These are phyloP conservation scores for Inga oerstediana DNA, from an alignment of 306 rosid genomes.

Conservation along the genomic window DNA sequence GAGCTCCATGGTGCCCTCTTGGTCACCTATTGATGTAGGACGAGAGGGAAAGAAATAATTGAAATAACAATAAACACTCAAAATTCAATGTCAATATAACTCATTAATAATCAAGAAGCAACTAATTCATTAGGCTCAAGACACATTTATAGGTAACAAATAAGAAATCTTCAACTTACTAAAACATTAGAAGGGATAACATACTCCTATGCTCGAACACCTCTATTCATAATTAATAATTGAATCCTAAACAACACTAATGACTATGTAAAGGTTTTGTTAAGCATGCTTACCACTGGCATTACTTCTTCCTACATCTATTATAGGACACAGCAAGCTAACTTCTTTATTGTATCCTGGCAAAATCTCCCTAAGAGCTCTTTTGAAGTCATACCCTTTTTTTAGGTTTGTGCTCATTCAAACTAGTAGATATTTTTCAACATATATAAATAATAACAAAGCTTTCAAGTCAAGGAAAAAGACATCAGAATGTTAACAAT, in stretches of 20 bases:
- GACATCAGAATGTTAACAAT: not conserved
- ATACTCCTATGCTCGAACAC: not conserved
- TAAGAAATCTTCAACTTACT: not conserved
- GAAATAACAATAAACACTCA: not conserved
- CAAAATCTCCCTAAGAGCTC: not conserved
- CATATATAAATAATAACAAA: not conserved
- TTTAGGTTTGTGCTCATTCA: not conserved
- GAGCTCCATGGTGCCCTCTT: not conserved
- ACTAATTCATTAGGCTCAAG: not conserved
- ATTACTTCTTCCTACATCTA: not conserved
- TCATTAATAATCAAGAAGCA: not conserved
- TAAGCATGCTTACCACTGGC: not conserved
- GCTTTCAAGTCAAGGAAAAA: conserved; percentile 13
- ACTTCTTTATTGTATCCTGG: not conserved
- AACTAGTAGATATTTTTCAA: conserved; percentile 1
- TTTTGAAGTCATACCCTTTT: no score
- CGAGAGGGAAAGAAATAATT: not conserved
- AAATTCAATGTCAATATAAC: not conserved
- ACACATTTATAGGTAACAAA: not conserved
- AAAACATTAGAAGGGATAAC: not conserved
- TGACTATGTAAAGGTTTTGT: no score
- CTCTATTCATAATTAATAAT: not conserved
- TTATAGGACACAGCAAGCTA: not conserved
- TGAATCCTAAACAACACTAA: not conserved
- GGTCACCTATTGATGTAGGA: conserved; percentile 14